Percentiles rank a stretch among this genome's conserved stretches.
Conservation (phyloP, 208 protist genomes). For the Naegleria lovaniensis region DNA sequence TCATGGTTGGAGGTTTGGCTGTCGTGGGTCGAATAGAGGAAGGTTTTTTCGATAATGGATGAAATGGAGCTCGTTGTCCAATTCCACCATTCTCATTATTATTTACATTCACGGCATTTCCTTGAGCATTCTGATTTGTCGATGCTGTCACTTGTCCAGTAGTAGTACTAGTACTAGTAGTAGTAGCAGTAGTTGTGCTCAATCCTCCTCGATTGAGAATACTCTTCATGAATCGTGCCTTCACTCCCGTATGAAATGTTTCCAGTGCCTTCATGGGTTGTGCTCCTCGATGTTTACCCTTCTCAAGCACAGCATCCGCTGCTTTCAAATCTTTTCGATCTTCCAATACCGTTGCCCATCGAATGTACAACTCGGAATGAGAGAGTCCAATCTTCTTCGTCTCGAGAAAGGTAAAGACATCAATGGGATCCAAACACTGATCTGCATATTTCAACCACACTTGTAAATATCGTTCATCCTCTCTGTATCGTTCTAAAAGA, state of each 20-base stretch:
- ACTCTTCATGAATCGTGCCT: background rate
- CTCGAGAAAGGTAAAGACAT: conserved; percentile 12
- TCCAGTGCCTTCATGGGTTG: background rate
- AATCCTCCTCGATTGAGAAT: background rate
- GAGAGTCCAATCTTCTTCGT: background rate
- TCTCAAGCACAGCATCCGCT: background rate
- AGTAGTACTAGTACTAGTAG: no score
- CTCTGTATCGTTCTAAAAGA: background rate
- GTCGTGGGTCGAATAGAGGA: background rate
- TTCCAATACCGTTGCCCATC: background rate
- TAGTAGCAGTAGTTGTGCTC: no score
- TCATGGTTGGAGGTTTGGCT: background rate
- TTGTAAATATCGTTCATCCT: background rate
- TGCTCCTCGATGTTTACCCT: background rate
- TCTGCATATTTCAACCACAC: conserved; percentile 20
- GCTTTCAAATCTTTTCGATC: conserved; percentile 20
- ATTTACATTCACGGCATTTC: background rate
- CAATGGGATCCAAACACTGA: background rate
- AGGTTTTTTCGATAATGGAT: background rate
- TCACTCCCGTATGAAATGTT: background rate
- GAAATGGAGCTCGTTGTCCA: background rate
- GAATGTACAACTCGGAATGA: background rate
- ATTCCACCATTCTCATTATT: no score
- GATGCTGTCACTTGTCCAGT: no score
- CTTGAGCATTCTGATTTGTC: no score